Conservation (phyloP, 176 grass and related monocot species). For the Eleusine indica region DNA sequence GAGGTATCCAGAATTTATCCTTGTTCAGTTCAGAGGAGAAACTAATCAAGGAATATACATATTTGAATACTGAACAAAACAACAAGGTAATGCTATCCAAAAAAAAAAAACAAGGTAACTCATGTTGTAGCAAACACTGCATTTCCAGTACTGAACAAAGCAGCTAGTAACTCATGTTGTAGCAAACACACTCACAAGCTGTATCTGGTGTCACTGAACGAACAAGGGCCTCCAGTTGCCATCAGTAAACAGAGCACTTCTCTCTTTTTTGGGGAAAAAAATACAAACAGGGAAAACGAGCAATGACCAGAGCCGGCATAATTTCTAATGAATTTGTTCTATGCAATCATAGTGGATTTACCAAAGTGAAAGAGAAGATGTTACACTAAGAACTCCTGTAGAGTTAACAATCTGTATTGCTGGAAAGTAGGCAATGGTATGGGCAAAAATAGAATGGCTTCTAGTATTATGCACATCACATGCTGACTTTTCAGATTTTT, state of each 20-base stretch:
- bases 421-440: not conserved
- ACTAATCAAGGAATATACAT: not conserved
- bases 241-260: too few relatives aligned
- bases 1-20: not conserved
- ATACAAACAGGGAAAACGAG: too few relatives aligned
- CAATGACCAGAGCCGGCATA: too few relatives aligned
- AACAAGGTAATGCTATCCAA: not conserved
- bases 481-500: conserved; percentile 22
- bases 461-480: conserved; percentile 13
- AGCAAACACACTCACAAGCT: too few relatives aligned
- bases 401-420: not conserved
- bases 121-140: not conserved
- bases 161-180: not conserved
- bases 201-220: too few relatives aligned
- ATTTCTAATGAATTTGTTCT: too few relatives aligned
- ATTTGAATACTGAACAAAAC: not conserved
- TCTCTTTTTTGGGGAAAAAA: too few relatives aligned
- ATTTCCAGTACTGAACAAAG: not conserved
- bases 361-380: not conserved
- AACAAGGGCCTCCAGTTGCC: too few relatives aligned
- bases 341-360: not conserved
- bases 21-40: not conserved
- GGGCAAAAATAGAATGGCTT: not conserved
- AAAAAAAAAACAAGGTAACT: too few relatives aligned
- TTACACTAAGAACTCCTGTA: not conserved